These are phyloP conservation scores for Borealophlyctis nickersoniae DNA, from an alignment of 192 early-diverging fungal genomes.

Conservation along the genomic window DNA sequence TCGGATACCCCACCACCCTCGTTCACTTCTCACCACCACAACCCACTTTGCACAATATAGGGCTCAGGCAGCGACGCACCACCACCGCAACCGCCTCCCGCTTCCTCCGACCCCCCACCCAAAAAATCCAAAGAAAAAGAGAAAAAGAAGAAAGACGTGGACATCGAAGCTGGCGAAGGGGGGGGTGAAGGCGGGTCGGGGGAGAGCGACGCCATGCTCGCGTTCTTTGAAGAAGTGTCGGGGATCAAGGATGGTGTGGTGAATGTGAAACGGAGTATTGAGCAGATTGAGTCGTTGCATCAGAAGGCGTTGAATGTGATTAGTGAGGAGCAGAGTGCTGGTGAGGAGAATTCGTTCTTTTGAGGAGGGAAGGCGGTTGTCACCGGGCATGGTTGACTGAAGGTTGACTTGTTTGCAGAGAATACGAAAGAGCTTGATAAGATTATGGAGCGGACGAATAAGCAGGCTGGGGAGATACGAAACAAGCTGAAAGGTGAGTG, in stretches of 20 bases:
- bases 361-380: no score
- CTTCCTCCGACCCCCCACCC: conserved; percentile 7
- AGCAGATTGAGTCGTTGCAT: conserved; percentile 44
- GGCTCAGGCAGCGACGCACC: conserved; percentile 4
- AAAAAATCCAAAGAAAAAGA: conserved; percentile 21
- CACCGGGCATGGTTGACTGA: no score
- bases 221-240: conserved; percentile 49
- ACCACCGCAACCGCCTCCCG: conserved; percentile 2
- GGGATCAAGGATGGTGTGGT: conserved; percentile 42
- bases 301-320: conserved; percentile 51
- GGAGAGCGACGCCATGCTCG: conserved; percentile 39
- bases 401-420: no score
- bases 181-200: conserved; percentile 14
- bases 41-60: conserved; percentile 1
- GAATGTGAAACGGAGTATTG: conserved; percentile 35
- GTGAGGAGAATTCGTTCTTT: conserved; percentile 19
- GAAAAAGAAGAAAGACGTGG: conserved; percentile 12
- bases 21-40: conserved; percentile 5
- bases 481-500: conserved; percentile 43
- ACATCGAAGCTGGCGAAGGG: conserved; percentile 19
- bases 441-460: conserved; percentile 49
- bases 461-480: conserved; percentile 34
- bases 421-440: conserved; percentile 49
- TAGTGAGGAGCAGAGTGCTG: conserved; percentile 42
- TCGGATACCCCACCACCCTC: conserved; percentile 13